Percentiles rank a stretch among this genome's conserved stretches.
Evolutionary conservation across 2,329 filamentous ascomycete genomes (phyloP).

Genomic region (Pseudopithomyces maydicus): DNA sequence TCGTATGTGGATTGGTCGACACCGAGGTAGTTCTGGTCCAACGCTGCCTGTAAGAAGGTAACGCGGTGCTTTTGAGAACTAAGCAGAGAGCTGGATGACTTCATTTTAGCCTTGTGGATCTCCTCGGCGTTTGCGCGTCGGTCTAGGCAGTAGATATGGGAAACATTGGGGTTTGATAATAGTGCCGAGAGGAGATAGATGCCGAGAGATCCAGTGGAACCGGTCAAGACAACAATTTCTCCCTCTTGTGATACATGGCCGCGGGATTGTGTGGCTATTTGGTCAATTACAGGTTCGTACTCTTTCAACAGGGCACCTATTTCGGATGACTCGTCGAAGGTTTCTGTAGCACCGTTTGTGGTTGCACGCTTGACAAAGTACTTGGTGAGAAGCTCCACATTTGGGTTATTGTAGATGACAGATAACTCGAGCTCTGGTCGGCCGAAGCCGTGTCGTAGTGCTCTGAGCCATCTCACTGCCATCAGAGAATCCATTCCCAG

Average conservation of each 20-base stretch:
- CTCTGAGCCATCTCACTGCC: conserved; percentile 15
- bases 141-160: conserved; percentile 28
- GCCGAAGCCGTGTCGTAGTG: conserved; percentile 14
- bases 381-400: conserved; percentile 3
- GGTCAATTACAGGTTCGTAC: conserved; percentile 4
- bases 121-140: conserved; percentile 20
- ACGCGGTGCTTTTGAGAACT: conserved; percentile 1
- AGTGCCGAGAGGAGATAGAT: conserved; percentile 25
- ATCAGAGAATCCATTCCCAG: conserved; percentile 25
- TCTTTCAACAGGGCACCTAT: background rate
- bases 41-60: conserved; percentile 15
- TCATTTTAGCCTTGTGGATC: conserved; percentile 4
- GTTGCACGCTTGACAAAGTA: background rate
- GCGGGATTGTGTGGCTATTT: background rate
- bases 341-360: background rate
- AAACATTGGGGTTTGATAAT: conserved; percentile 15
- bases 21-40: conserved; percentile 42
- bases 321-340: background rate
- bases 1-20: conserved; percentile 32
- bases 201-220: conserved; percentile 31
- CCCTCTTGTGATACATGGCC: background rate
- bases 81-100: conserved; percentile 7
- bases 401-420: conserved; percentile 12
- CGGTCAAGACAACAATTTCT: conserved; percentile 26
- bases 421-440: conserved; percentile 6